Percentiles rank a stretch among this genome's conserved stretches.
Conservation (phyloP, 2,329 filamentous ascomycete species). For the Claviceps maximensis region DNA sequence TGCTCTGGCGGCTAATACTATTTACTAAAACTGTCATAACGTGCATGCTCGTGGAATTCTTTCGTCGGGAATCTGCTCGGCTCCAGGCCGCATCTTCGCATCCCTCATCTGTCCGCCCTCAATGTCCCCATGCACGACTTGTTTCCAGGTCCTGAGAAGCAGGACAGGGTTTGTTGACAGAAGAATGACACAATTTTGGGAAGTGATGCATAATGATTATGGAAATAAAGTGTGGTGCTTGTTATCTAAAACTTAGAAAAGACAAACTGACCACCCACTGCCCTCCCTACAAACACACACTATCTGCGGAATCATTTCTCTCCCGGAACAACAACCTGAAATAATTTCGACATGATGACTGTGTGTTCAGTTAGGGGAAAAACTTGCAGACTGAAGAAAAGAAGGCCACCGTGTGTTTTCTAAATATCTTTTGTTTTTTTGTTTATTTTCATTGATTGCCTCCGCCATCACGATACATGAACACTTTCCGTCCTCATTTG, state of each 20-base stretch:
- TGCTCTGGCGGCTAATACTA: slow-evolving; percentile 13
- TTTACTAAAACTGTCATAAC: slow-evolving; percentile 17
- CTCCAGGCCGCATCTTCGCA: slow-evolving; percentile 6
- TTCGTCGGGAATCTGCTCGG: slow-evolving; percentile 3
- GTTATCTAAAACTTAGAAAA: neutral
- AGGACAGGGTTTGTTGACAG: neutral
- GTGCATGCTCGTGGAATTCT: slow-evolving; percentile 2
- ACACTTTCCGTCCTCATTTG: neutral
- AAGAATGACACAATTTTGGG: neutral
- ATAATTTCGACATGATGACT: too few species aligned
- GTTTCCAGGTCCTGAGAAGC: neutral
- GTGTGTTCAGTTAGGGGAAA: neutral
- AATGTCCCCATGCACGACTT: neutral
- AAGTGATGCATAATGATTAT: slow-evolving; percentile 4
- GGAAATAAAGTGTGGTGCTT: neutral
- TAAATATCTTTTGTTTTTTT: neutral
- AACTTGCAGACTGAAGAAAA: neutral
- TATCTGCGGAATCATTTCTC: neutral
- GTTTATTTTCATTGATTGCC: neutral
- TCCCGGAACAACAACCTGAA: neutral
- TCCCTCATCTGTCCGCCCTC: neutral
- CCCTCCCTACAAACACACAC: neutral
- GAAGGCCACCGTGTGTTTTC: neutral
- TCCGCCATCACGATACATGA: neutral
- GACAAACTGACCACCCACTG: too few species aligned